Evolutionary conservation across 768 basidiomycete species (phyloP).

Genomic region (Panellus pusillus): DNA sequence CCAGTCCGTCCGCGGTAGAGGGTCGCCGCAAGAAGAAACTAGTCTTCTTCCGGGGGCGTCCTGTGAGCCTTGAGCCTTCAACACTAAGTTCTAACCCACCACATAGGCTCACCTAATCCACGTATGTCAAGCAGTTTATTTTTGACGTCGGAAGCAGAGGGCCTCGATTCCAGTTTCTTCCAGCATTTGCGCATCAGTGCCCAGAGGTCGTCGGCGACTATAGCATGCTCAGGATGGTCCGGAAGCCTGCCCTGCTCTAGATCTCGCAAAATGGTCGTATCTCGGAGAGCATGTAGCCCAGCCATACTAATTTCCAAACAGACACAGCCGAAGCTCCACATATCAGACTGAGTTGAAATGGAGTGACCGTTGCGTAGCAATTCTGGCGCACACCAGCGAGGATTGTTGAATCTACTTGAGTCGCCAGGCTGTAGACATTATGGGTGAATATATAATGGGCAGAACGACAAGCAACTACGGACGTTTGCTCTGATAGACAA

Average conservation of each 20-base stretch:
- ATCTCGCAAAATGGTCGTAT: slow-evolving; percentile 35
- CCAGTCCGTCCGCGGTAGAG: slow-evolving; percentile 14
- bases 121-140: slow-evolving; percentile 17
- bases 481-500: slow-evolving; percentile 33
- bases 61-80: background rate
- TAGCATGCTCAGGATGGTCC: slow-evolving; percentile 33
- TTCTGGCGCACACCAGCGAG: slow-evolving; percentile 45
- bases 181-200: slow-evolving; percentile 43
- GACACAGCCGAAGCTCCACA: slow-evolving; percentile 52
- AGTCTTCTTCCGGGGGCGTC: background rate
- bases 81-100: background rate
- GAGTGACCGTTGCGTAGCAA: slow-evolving; percentile 31
- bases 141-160: slow-evolving; percentile 38
- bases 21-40: slow-evolving; percentile 22
- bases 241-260: slow-evolving; percentile 38
- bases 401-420: slow-evolving; percentile 22
- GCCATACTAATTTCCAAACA: slow-evolving; percentile 45
- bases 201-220: slow-evolving; percentile 41
- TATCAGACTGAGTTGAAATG: slow-evolving; percentile 40
- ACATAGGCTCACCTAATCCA: slow-evolving; percentile 20
- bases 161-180: slow-evolving; percentile 40
- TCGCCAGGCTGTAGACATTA: background rate
- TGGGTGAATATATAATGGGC: too few relatives aligned
- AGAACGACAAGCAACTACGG: too few relatives aligned
- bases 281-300: slow-evolving; percentile 33